phyloP scores from a whole-genome alignment of 2,329 filamentous ascomycete genomes.

The Monilinia vaccinii-corymbosi region DNA sequence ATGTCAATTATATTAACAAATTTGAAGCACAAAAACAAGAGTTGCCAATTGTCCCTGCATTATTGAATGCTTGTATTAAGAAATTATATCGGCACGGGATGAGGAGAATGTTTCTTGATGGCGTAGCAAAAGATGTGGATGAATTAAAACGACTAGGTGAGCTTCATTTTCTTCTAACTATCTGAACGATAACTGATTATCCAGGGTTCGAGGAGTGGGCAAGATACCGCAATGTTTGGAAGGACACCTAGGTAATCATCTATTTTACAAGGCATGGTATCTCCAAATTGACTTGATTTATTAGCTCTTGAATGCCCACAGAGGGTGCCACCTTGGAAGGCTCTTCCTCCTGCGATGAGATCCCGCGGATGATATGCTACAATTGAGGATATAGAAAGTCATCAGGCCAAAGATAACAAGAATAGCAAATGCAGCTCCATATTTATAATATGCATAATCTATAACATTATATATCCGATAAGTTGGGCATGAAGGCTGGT shows the following conservation, averaged over 20 bases:
- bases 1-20: constrained; percentile 7
- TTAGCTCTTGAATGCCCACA: background rate
- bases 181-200: background rate
- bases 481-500: background rate
- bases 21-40: constrained; percentile 29
- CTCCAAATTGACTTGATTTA: background rate
- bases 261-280: background rate
- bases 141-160: constrained; percentile 45
- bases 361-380: background rate
- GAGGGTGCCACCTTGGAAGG: background rate
- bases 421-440: background rate
- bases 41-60: constrained; percentile 39
- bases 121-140: constrained; percentile 41
- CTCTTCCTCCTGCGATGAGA: background rate
- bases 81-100: constrained; percentile 41
- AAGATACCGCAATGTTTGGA: constrained; percentile 47
- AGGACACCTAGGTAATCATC: constrained; percentile 24
- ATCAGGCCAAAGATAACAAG: background rate
- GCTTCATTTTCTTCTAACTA: constrained; percentile 15
- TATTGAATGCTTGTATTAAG: constrained; percentile 44
- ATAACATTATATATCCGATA: background rate
- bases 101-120: constrained; percentile 47
- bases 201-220: constrained; percentile 51
- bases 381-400: background rate
- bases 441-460: background rate